phyloP scores from a whole-genome alignment of 805 yeast species.

The Pichia rugopelliculosa region DNA sequence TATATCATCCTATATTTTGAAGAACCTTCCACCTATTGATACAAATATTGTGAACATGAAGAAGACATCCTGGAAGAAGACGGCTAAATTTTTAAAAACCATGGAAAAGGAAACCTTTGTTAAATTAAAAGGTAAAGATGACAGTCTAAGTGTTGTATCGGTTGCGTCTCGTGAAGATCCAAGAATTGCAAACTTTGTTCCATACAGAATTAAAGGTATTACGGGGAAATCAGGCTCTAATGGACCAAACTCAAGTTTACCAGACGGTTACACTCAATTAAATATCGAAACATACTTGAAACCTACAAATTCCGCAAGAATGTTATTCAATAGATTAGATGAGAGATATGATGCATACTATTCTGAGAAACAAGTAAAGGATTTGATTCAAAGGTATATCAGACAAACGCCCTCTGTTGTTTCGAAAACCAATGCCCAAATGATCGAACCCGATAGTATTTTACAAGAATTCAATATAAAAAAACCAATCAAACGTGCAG shows the following conservation, averaged over 20 bases:
- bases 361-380: conserved; percentile 47
- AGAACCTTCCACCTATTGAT: conserved; percentile 68
- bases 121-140: conserved; percentile 76
- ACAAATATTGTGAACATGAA: conserved; percentile 50
- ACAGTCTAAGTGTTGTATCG: conserved; percentile 56
- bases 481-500: conserved; percentile 25
- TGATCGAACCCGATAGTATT: conserved; percentile 47
- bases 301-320: conserved; percentile 44
- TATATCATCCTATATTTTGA: conserved; percentile 60
- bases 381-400: conserved; percentile 50
- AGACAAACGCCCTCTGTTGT: conserved; percentile 42
- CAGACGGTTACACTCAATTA: conserved; percentile 9
- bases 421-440: conserved; percentile 40
- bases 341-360: conserved; percentile 36
- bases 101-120: conserved; percentile 73
- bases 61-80: conserved; percentile 83
- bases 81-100: conserved; percentile 74
- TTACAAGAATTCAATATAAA: conserved; percentile 33
- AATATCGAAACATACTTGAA: conserved; percentile 41
- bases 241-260: neutral
- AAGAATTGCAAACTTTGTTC: conserved; percentile 50
- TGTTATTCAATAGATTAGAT: conserved; percentile 38
- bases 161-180: conserved; percentile 41
- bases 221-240: neutral
- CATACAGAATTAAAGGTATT: conserved; percentile 41